Conservation (phyloP, 331 rosid genomes). For the Quercus phellos region DNA sequence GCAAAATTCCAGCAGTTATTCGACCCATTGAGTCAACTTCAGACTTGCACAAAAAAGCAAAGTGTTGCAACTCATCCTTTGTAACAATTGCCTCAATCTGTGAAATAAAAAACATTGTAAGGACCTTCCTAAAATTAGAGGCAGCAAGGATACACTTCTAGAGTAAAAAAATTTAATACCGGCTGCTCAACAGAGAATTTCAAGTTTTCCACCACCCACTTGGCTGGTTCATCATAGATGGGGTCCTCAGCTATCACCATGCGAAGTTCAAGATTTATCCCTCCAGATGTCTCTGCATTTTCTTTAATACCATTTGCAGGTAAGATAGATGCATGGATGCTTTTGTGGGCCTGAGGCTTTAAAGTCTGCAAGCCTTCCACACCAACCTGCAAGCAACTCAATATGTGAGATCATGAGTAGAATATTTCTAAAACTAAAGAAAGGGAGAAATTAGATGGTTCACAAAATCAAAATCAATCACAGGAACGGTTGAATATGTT, state of each 20-base stretch:
- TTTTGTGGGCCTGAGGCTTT: constrained; percentile 60
- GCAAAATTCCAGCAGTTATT: constrained; percentile 76
- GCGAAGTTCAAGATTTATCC: constrained; percentile 70
- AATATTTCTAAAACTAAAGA: constrained; percentile 8
- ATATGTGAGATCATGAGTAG: constrained; percentile 15
- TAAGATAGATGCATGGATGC: constrained; percentile 30
- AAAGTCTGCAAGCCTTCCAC: constrained; percentile 74
- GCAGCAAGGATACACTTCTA: constrained; percentile 1
- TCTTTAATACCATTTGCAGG: constrained; percentile 57
- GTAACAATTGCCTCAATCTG: constrained; percentile 90
- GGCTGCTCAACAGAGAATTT: constrained; percentile 76
- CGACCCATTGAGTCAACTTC: constrained; percentile 93
- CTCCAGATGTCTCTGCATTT: constrained; percentile 42
- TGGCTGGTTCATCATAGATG: constrained; percentile 48
- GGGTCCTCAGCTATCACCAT: constrained; percentile 53
- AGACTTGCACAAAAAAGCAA: constrained; percentile 79
- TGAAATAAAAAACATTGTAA: constrained; percentile 21
- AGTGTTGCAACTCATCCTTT: constrained; percentile 87
- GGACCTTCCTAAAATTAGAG: constrained; percentile 8
- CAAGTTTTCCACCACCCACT: constrained; percentile 78
- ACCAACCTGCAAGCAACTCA: constrained; percentile 53
- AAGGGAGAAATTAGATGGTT: constrained; percentile 4
- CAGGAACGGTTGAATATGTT: background rate
- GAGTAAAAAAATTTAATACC: constrained; percentile 44
- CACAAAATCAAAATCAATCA: constrained; percentile 1